phyloP scores from a whole-genome alignment of 805 yeast genomes.

The Kregervanrija delftensis region DNA sequence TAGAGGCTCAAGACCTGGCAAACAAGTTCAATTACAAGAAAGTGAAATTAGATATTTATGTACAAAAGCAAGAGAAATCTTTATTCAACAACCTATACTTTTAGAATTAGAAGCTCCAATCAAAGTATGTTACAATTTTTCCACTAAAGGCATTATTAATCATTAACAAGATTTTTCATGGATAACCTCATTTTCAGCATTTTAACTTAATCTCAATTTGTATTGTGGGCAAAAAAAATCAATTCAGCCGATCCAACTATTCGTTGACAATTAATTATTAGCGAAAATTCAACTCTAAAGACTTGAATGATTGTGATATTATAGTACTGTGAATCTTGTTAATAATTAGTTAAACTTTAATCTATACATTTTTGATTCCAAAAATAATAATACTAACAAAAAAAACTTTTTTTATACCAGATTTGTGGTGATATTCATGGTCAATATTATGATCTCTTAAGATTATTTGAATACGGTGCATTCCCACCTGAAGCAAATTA shows the following conservation, averaged over 20 bases:
- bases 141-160: neutral
- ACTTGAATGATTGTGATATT: no score
- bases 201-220: no score
- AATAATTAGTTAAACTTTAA: no score
- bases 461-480: constrained; percentile 96
- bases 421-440: constrained; percentile 99
- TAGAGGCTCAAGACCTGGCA: constrained; percentile 97
- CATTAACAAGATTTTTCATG: no score
- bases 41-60: constrained; percentile 92
- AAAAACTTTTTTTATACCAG: neutral
- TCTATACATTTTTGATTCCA: no score
- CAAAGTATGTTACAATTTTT: constrained; percentile 48
- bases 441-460: constrained; percentile 90
- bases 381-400: no score
- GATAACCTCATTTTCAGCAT: no score
- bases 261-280: no score
- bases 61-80: constrained; percentile 96
- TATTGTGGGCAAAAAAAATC: no score
- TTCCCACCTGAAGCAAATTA: constrained; percentile 99
- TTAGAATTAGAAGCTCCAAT: constrained; percentile 97
- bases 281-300: no score
- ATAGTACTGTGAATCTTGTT: no score
- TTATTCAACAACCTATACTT: constrained; percentile 94
- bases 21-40: constrained; percentile 89
- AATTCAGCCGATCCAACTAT: no score